Conservation (phyloP, 2,329 filamentous ascomycete genomes). For the Fusarium sp. region DNA sequence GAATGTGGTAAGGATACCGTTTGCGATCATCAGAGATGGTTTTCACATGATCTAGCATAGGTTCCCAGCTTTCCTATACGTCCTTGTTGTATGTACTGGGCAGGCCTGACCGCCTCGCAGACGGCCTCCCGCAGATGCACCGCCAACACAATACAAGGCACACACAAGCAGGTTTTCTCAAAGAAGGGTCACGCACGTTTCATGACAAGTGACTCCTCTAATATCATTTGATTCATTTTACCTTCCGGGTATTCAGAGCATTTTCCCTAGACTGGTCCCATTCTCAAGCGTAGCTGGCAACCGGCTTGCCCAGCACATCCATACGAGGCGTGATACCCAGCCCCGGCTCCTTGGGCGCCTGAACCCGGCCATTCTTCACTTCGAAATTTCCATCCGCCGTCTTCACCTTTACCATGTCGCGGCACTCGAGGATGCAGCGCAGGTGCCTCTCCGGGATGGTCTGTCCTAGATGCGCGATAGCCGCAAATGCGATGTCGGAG, state of each 20-base stretch:
- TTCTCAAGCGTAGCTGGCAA: conserved; percentile 34
- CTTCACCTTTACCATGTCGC: conserved; percentile 34
- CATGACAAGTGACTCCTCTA: background rate
- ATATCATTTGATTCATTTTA: no score
- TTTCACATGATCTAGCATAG: no score
- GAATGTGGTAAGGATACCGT: no score
- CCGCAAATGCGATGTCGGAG: conserved; percentile 38
- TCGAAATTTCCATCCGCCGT: conserved; percentile 37
- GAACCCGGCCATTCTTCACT: conserved; percentile 26
- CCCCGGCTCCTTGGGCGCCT: conserved; percentile 33
- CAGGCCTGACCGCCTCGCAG: no score
- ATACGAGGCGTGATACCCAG: conserved; percentile 28
- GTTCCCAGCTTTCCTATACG: no score
- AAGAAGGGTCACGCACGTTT: no score
- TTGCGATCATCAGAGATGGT: no score
- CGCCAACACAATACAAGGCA: no score
- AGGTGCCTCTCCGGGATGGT: conserved; percentile 33
- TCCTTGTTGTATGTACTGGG: no score
- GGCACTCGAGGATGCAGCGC: conserved; percentile 36
- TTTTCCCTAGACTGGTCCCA: background rate
- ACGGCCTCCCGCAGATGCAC: no score
- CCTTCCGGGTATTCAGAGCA: no score
- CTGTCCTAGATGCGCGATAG: conserved; percentile 37
- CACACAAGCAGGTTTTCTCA: no score
- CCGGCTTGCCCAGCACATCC: conserved; percentile 36